Evolutionary conservation across 495 filamentous ascomycete species (phyloP).

Genomic region (Xylaria sp.): DNA sequence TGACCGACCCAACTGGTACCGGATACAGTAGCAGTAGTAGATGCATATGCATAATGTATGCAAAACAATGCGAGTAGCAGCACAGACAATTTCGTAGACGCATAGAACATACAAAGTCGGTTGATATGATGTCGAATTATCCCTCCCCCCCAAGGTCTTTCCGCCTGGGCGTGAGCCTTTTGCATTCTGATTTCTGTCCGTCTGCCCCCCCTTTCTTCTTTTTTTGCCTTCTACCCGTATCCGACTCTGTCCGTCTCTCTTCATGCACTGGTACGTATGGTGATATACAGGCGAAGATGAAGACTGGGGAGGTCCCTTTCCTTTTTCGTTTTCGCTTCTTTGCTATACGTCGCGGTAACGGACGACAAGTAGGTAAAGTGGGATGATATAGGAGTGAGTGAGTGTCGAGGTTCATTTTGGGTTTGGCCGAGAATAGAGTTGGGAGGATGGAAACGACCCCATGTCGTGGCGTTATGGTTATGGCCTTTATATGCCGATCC

Average conservation of each 20-base stretch:
- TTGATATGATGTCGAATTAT: neutral
- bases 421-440: neutral
- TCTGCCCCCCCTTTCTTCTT: neutral
- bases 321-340: neutral
- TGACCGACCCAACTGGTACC: neutral
- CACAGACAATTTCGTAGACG: neutral
- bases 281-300: neutral
- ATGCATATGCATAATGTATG: constrained; percentile 6
- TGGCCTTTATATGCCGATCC: constrained; percentile 68
- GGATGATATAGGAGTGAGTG: neutral
- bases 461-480: neutral
- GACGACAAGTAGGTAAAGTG: neutral
- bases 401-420: neutral
- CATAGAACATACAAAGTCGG: neutral
- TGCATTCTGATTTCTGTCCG: constrained; percentile 1
- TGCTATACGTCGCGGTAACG: neutral
- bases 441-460: neutral
- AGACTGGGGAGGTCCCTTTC: neutral
- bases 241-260: constrained; percentile 3
- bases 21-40: constrained; percentile 12
- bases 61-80: neutral
- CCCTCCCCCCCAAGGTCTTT: neutral
- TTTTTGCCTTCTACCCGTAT: neutral
- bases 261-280: constrained; percentile 1
- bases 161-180: constrained; percentile 16